These are phyloP conservation scores for Nidularia sp. DNA, from an alignment of 768 basidiomycete genomes.

Conservation along the genomic window DNA sequence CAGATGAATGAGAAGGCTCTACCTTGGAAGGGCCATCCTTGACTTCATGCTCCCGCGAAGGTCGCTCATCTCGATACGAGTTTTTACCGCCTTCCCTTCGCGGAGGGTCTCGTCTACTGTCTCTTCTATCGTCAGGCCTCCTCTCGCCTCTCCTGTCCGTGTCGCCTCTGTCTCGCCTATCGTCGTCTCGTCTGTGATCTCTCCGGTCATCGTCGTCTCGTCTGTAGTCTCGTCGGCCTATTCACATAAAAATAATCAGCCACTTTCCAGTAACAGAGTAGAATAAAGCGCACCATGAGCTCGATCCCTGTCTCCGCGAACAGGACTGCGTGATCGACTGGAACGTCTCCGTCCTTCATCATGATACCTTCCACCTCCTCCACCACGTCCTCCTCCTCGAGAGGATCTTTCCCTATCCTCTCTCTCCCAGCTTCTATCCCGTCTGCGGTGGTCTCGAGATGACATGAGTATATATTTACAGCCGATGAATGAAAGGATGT, in stretches of 20 bases:
- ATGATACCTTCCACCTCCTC: slow-evolving; percentile 31
- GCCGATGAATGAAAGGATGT: background rate
- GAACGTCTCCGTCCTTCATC: slow-evolving; percentile 42
- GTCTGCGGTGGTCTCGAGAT: slow-evolving; percentile 53
- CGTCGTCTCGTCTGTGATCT: slow-evolving; percentile 27
- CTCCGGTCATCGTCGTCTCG: slow-evolving; percentile 4
- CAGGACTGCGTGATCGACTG: slow-evolving; percentile 48
- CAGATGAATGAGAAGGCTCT: slow-evolving; percentile 12
- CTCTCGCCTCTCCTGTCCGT: slow-evolving; percentile 32
- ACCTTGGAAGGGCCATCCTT: slow-evolving; percentile 8
- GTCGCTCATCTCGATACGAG: slow-evolving; percentile 10
- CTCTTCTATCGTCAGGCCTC: slow-evolving; percentile 26
- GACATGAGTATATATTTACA: slow-evolving; percentile 45
- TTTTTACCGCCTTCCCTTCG: slow-evolving; percentile 26
- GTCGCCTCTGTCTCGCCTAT: slow-evolving; percentile 29
- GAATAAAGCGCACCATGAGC: slow-evolving; percentile 21
- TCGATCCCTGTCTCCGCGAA: slow-evolving; percentile 35
- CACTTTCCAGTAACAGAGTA: background rate
- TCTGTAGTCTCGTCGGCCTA: slow-evolving; percentile 16
- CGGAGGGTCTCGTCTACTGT: slow-evolving; percentile 28
- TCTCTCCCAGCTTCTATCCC: slow-evolving; percentile 64
- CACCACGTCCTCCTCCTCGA: slow-evolving; percentile 23
- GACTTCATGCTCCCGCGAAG: background rate
- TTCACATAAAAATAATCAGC: background rate
- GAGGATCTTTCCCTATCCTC: slow-evolving; percentile 42